Percentiles rank a stretch among this genome's conserved stretches.
These are phyloP conservation scores for Neoboletus brunneissimus DNA, from an alignment of 768 basidiomycete species.

Conservation along the genomic window DNA sequence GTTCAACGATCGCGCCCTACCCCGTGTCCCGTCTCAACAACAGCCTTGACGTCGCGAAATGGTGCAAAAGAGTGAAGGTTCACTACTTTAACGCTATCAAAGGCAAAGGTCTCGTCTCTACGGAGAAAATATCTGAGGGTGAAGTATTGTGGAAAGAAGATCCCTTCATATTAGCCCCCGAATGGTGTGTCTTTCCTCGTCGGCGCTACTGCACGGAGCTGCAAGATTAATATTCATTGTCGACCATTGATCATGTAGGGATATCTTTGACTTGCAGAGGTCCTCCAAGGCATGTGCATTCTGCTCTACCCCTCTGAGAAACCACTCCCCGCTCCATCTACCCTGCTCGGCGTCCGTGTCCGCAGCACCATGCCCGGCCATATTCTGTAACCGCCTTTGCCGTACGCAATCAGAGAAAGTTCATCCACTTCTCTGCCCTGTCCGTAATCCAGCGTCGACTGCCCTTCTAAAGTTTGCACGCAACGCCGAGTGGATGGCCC, in stretches of 20 bases:
- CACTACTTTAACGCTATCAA: slow-evolving; percentile 65
- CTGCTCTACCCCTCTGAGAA: slow-evolving; percentile 65
- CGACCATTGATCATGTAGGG: slow-evolving; percentile 44
- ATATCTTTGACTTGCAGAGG: slow-evolving; percentile 69
- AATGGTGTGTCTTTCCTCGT: slow-evolving; percentile 52
- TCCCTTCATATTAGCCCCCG: slow-evolving; percentile 77
- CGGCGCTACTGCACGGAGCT: no score
- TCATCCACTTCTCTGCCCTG: slow-evolving; percentile 72
- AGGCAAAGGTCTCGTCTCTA: slow-evolving; percentile 83
- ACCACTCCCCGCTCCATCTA: slow-evolving; percentile 44
- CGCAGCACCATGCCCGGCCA: slow-evolving; percentile 48
- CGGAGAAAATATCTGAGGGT: slow-evolving; percentile 60
- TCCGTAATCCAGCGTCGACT: slow-evolving; percentile 66
- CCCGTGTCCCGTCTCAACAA: slow-evolving; percentile 66
- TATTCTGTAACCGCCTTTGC: slow-evolving; percentile 83
- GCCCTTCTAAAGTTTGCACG: slow-evolving; percentile 61
- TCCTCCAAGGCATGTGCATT: slow-evolving; percentile 61
- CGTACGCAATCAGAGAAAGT: slow-evolving; percentile 57
- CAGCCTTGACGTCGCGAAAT: slow-evolving; percentile 57
- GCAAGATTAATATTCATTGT: neutral
- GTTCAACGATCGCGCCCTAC: slow-evolving; percentile 30
- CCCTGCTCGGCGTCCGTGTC: slow-evolving; percentile 51
- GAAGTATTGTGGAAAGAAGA: slow-evolving; percentile 86
- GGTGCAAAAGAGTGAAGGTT: slow-evolving; percentile 64
- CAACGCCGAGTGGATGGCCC: slow-evolving; percentile 60